Evolutionary conservation across 257 asterid species (phyloP), one percentile per base, ranked within the genome.

Genomic region (Solanum sparsipilum): DNA sequence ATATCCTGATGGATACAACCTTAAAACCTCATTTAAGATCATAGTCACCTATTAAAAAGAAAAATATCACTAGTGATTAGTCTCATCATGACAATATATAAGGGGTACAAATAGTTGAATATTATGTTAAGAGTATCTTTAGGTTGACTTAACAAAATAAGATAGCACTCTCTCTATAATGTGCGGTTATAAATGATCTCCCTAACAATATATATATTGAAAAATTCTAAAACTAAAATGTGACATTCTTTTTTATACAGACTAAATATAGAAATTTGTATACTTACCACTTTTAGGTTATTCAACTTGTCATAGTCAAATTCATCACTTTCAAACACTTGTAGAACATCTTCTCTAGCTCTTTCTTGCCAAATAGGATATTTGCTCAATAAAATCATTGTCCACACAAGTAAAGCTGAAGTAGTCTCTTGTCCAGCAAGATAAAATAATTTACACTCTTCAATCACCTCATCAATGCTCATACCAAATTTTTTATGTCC

Each of bases 391-490:
- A 90, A 76, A 48, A 88, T 27, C 78, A 90, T 39, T 32, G 92
- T 90, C 89, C 88, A 90, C 5, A 89, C 89, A 16, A 89, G 91
- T 60, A 87, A 83, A 58, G 84, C 36, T 23, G 90, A 63, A 0
- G 92, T 86, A 4, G 90, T 90, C 72, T 88, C 92, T 21, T 88
- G 87, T 0, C 92, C 92, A 27, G 90, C 91, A 7, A 90, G 75
- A 60, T 90, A 89, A 34, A 90, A 88, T 5, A 88, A 83, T 65
- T 90, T 89, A 87, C 92, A 90, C 65, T 90, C 92, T 81, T 89
- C 90, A 85, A 90, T 87, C 7, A 89, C 87, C 16, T 88, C 92
- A 83, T 89, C 84, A 27, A 85, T 76, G 39, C 68, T 88, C 89
- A 90, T 87, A 36, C 90, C 92, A 16, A 11, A 87, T 9, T 44